A percentile compares a stretch with the other conserved stretches of the same genome.
These are phyloP conservation scores for Eucalyptus erythrocorys DNA, from an alignment of 345 rosid species.

Conservation along the genomic window DNA sequence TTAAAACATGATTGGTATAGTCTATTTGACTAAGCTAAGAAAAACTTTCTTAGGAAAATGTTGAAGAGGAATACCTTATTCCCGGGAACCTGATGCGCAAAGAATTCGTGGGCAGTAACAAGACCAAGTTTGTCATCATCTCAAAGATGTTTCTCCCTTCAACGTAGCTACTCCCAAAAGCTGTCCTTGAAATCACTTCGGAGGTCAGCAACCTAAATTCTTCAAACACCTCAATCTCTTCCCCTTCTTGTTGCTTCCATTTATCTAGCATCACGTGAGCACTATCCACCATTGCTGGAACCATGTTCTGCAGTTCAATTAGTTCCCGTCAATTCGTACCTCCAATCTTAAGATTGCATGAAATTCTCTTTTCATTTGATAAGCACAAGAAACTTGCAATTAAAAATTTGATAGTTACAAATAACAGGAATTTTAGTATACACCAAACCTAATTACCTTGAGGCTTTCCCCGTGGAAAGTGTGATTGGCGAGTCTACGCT, in stretches of 20 bases:
- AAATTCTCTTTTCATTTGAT: neutral
- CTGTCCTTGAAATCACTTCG: constrained; percentile 26
- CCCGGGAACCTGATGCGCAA: neutral
- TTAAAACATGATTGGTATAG: neutral
- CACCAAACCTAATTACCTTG: neutral
- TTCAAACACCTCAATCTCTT: constrained; percentile 15
- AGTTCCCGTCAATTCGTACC: neutral
- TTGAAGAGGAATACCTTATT: neutral
- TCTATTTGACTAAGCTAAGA: neutral
- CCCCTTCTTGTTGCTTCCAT: constrained; percentile 13
- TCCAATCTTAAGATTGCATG: neutral
- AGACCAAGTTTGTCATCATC: constrained; percentile 1
- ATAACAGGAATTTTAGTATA: no score
- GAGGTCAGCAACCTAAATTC: constrained; percentile 23
- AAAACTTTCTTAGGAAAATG: neutral
- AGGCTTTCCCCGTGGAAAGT: neutral
- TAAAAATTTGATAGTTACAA: no score
- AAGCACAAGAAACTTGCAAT: no score
- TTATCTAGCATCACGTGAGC: constrained; percentile 20
- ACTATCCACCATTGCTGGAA: constrained; percentile 12
- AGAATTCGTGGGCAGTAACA: neutral
- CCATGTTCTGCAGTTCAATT: constrained; percentile 6
- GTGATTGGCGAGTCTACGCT: constrained; percentile 19
- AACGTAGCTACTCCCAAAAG: constrained; percentile 25
- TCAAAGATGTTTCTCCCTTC: constrained; percentile 22